Evolutionary conservation across 441 rosid genomes (phyloP).

Genomic region (Gossypium schwendimanii): DNA sequence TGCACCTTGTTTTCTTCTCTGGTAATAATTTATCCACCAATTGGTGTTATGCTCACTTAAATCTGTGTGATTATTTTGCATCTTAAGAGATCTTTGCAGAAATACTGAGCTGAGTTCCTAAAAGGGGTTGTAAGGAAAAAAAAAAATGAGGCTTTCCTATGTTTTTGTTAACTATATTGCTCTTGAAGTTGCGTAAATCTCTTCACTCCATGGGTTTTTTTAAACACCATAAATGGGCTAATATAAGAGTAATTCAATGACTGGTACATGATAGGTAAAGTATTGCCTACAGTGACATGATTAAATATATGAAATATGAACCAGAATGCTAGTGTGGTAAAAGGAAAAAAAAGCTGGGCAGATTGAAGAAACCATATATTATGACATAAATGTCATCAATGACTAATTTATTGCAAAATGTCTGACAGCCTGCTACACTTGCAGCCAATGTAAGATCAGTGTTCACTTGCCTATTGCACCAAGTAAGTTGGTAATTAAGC

Average conservation of each 20-base stretch:
- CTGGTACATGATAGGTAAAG: not conserved
- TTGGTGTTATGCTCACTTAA: not conserved
- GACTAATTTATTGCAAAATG: slow-evolving; percentile 21
- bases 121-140: not conserved
- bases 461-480: slow-evolving; percentile 86
- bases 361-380: not conserved
- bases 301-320: not conserved
- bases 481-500: slow-evolving; percentile 52
- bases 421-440: slow-evolving; percentile 67
- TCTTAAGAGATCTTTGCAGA: not conserved
- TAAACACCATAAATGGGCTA: not conserved
- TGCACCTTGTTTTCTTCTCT: slow-evolving; percentile 85
- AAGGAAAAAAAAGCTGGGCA: not conserved
- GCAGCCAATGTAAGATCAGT: slow-evolving; percentile 83
- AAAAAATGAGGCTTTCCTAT: not conserved
- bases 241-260: not conserved
- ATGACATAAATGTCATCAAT: not conserved
- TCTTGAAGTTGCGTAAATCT: not conserved
- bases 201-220: not conserved
- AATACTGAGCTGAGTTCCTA: not conserved
- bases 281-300: not conserved
- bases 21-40: slow-evolving; percentile 32
- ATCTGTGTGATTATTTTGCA: not conserved
- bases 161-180: not conserved
- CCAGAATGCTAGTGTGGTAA: not conserved